Evolutionary conservation across 768 basidiomycete species (phyloP).

Genomic region (Pulveroboletus sp.): DNA sequence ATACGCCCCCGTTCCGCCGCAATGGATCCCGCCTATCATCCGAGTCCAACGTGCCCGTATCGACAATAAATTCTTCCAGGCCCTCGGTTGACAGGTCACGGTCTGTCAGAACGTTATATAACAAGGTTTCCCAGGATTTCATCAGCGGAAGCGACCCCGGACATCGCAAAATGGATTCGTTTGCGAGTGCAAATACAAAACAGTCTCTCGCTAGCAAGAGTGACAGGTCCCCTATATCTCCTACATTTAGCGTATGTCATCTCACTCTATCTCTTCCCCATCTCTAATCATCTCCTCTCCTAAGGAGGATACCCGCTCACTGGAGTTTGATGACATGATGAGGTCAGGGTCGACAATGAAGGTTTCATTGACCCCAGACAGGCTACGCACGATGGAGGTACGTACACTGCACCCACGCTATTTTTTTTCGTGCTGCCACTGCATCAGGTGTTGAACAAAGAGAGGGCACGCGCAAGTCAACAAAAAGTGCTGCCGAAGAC

Average conservation of each 20-base stretch:
- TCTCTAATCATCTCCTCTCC: constrained; percentile 6
- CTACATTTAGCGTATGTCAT: constrained; percentile 33
- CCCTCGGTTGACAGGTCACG: constrained; percentile 66
- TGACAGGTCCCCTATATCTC: constrained; percentile 34
- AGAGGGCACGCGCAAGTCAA: constrained; percentile 46
- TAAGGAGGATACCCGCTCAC: constrained; percentile 56
- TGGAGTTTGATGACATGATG: constrained; percentile 94
- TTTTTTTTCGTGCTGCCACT: constrained; percentile 9
- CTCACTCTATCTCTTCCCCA: background rate
- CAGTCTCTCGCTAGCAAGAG: constrained; percentile 31
- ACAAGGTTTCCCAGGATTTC: constrained; percentile 40
- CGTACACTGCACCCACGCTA: constrained; percentile 30
- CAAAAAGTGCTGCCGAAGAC: constrained; percentile 20
- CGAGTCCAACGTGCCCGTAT: constrained; percentile 33
- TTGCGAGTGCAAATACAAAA: constrained; percentile 49
- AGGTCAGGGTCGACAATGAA: constrained; percentile 89
- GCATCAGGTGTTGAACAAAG: constrained; percentile 68
- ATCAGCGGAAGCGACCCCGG: constrained; percentile 42
- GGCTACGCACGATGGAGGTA: constrained; percentile 92
- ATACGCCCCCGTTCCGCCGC: constrained; percentile 39
- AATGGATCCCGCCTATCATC: constrained; percentile 35
- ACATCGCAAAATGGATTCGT: constrained; percentile 55
- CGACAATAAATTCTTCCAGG: constrained; percentile 35
- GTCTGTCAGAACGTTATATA: constrained; percentile 56
- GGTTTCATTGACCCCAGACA: constrained; percentile 92